These are phyloP conservation scores for Dalbergia cultrata DNA, from an alignment of 306 rosid genomes.

Conservation along the genomic window DNA sequence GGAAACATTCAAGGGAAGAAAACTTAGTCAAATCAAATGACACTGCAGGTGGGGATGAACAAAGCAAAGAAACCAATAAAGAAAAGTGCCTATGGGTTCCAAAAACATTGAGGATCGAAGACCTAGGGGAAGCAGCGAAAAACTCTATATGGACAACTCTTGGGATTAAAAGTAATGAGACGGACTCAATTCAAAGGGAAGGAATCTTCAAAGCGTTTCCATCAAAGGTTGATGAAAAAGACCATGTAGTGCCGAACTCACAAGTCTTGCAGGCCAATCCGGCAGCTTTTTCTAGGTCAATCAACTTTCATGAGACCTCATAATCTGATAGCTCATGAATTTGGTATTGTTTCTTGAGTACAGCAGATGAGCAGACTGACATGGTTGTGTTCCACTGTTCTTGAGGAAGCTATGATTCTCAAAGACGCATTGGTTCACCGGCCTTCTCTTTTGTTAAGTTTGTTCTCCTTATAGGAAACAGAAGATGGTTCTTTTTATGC, in stretches of 20 bases:
- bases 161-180: conserved; percentile 60
- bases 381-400: conserved; percentile 7
- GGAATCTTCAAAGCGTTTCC: conserved; percentile 61
- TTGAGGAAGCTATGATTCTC: conserved; percentile 36
- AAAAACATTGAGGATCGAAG: conserved; percentile 71
- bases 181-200: conserved; percentile 52
- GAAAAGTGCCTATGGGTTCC: conserved; percentile 66
- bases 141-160: conserved; percentile 71
- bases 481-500: conserved; percentile 40
- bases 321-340: conserved; percentile 28
- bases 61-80: conserved; percentile 45
- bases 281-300: conserved; percentile 81
- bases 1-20: conserved; percentile 83
- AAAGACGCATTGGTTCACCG: conserved; percentile 5
- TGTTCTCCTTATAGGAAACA: conserved; percentile 17
- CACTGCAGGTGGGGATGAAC: conserved; percentile 41
- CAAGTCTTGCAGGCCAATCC: conserved; percentile 81
- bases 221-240: conserved; percentile 55
- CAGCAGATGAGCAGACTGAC: conserved; percentile 36
- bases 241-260: conserved; percentile 46
- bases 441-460: conserved; percentile 22
- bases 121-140: conserved; percentile 65
- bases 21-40: conserved; percentile 44
- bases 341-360: conserved; percentile 21
- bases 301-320: conserved; percentile 71